Evolutionary conservation across 345 rosid genomes (phyloP), one percentile per base, ranked within the genome.

Genomic region (Erysimum cheiranthoides): DNA sequence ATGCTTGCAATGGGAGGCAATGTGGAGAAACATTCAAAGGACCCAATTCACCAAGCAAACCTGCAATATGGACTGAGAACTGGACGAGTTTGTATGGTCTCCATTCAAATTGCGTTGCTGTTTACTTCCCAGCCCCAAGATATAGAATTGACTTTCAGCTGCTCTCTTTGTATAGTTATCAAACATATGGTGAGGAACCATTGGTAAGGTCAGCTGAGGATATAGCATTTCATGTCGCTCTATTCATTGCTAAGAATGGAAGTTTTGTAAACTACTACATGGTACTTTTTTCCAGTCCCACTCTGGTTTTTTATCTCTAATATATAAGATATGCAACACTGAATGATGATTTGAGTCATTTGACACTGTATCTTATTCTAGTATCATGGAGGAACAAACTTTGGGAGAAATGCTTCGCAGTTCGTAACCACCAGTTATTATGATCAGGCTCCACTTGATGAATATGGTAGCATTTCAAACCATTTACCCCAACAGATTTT

Each of bases 301-400:
- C 45, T 63, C 63, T 61, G 27, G 7, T 42, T 45, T 28, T 47
- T 16, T 6, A 8, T 51, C 8, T 39, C 11, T 52, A 66, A 30
- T 34, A 10, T 51, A 45, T 3, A 63, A 25, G 25, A 21, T 50
- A 31, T 36, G 75, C 51, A 21, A 35, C 28, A 66, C 14, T 36
- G 43, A 36, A 27, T 53, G 50, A 16, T 70, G 46, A 25, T 54
- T 47, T n/a, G n/a, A n/a, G n/a, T n/a, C n/a, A n/a, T n/a, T n/a
- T 70, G 17, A 64, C 13, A 36, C 30, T 13, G 1, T 31, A 30
- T 77, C 71, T 46, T 62, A 30, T 71, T 31, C 61, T 67, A 93
- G 98, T 93, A 89, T 78, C 93, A 93, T 65, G 98, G 97, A 32
- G 98, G 97, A 80, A 90, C 97, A 6, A 93, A 89, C 80, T 91